Evolutionary conservation across 352 stramenopile genomes (phyloP), one percentile per base, ranked within the genome.

Genomic region (Achlya hypogyna): DNA sequence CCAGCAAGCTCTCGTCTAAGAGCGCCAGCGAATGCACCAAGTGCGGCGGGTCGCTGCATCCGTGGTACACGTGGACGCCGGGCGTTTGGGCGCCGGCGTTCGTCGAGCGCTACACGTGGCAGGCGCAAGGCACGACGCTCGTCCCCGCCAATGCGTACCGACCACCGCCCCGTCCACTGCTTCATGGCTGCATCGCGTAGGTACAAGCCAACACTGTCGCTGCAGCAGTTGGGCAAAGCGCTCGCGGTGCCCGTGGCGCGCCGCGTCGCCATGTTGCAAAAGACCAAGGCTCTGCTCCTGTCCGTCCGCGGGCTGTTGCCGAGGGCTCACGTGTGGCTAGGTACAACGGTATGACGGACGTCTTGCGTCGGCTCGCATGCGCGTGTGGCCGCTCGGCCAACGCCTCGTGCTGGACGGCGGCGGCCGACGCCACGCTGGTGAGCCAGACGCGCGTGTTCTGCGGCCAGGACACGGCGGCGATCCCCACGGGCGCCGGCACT

Each of bases 111-210:
- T 53, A 54, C 25, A 67, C 40, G 28, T 67, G 60, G 60, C 49
- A 54, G 60, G 38, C 60, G 5, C 56, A 59, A 22, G 60, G 60
- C 20, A 59, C 60, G 9, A n/a, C 38, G 40, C 42, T 67, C 20
- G 31, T 67, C 42, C 25, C 60, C 9, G 60, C 51, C 51, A 67
- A 67, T 34, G n/a, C 40, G 60, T 67, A 67, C 51, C n/a, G n/a
- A n/a, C n/a, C n/a, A n/a, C n/a, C n/a, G n/a, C n/a, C n/a, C n/a
- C n/a, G n/a, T n/a, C n/a, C n/a, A n/a, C n/a, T n/a, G n/a, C n/a
- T n/a, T n/a, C n/a, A n/a, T n/a, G 49, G 29, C 14, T 16, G 29
- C 29, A 54, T 54, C 42, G 42, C 22, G 42, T 54, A 54, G 49
- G 29, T 54, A 54, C 49, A 54, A 54, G 29, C 29, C 49, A 16